A percentile compares a stretch with the other conserved stretches of the same genome.
phyloP scores from a whole-genome alignment of 352 stramenopile species.

The Hyaloperonospora brassicae region DNA sequence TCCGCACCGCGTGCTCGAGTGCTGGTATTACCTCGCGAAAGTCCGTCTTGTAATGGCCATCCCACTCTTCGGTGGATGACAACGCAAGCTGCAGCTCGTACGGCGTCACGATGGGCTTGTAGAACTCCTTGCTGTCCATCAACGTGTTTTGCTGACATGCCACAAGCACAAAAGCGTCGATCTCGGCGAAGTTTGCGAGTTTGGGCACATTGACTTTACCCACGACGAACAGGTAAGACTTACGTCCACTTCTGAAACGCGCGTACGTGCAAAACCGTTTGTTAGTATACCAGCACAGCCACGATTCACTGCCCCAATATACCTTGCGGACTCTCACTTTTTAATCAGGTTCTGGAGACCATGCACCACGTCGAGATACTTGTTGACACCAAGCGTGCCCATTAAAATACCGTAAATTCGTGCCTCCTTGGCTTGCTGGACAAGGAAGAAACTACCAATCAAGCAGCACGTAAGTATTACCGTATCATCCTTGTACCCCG shows the following conservation, averaged over 20 bases:
- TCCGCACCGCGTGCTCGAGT: slow-evolving; percentile 31
- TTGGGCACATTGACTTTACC: slow-evolving; percentile 97
- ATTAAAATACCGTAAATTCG: slow-evolving; percentile 88
- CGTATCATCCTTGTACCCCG: too few relatives aligned
- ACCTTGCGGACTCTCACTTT: too few relatives aligned
- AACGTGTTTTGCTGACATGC: slow-evolving; percentile 93
- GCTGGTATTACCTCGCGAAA: slow-evolving; percentile 74
- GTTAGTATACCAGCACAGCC: too few relatives aligned
- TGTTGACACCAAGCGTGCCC: too few relatives aligned
- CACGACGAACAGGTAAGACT: slow-evolving; percentile 95
- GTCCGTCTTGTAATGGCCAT: slow-evolving; percentile 73
- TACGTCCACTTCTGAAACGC: slow-evolving; percentile 74
- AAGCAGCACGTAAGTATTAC: neutral
- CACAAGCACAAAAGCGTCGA: slow-evolving; percentile 95
- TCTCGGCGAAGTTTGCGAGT: slow-evolving; percentile 95
- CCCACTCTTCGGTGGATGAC: slow-evolving; percentile 80
- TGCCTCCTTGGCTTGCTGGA: slow-evolving; percentile 91
- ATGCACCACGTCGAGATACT: too few relatives aligned
- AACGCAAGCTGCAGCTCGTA: slow-evolving; percentile 93
- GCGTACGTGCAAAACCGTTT: too few relatives aligned
- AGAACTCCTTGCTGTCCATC: slow-evolving; percentile 89
- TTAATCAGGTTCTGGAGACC: too few relatives aligned
- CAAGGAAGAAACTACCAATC: slow-evolving; percentile 52
- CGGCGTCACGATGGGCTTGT: slow-evolving; percentile 90
- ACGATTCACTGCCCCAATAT: too few relatives aligned